A percentile compares a stretch with the other conserved stretches of the same genome.
Evolutionary conservation across 805 yeast genomes (phyloP).

Genomic region (Starmerella khaoyaiensis): DNA sequence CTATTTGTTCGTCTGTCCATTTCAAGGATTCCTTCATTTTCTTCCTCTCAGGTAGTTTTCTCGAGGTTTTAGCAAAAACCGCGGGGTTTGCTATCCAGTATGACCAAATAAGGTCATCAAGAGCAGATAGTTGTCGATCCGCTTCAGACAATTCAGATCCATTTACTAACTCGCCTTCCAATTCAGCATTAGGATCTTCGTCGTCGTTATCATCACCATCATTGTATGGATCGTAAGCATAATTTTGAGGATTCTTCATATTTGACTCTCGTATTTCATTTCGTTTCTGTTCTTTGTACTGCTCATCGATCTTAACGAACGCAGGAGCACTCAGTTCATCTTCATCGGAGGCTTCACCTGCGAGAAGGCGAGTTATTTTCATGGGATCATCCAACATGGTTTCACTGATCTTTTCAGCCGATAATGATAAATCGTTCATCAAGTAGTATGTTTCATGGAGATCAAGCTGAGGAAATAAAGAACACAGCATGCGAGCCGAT

Average conservation of each 20-base stretch:
- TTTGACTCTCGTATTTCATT: conserved; percentile 5
- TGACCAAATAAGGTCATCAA: conserved; percentile 13
- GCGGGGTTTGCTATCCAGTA: conserved; percentile 32
- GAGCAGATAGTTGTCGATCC: conserved; percentile 38
- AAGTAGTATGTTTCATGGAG: conserved; percentile 37
- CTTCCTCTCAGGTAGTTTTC: conserved; percentile 42
- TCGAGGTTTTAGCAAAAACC: conserved; percentile 35
- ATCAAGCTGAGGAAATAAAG: conserved; percentile 52
- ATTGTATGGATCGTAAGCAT: conserved; percentile 38
- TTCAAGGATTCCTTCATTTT: conserved; percentile 39
- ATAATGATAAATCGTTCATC: conserved; percentile 31
- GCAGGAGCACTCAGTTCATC: conserved; percentile 3
- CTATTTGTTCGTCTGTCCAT: conserved; percentile 86
- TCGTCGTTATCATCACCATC: conserved; percentile 22
- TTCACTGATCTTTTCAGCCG: conserved; percentile 47
- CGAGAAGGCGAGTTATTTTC: conserved; percentile 27
- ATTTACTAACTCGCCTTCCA: conserved; percentile 51
- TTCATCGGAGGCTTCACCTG: background rate
- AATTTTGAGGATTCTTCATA: conserved; percentile 27
- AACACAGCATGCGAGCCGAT: conserved; percentile 4
- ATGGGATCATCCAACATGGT: conserved; percentile 51
- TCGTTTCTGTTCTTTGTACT: conserved; percentile 16
- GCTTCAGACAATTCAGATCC: conserved; percentile 43
- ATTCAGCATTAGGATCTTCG: conserved; percentile 4
- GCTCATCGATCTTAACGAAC: conserved; percentile 25